phyloP scores from a whole-genome alignment of 495 filamentous ascomycete species.

The Penicillium silybi region DNA sequence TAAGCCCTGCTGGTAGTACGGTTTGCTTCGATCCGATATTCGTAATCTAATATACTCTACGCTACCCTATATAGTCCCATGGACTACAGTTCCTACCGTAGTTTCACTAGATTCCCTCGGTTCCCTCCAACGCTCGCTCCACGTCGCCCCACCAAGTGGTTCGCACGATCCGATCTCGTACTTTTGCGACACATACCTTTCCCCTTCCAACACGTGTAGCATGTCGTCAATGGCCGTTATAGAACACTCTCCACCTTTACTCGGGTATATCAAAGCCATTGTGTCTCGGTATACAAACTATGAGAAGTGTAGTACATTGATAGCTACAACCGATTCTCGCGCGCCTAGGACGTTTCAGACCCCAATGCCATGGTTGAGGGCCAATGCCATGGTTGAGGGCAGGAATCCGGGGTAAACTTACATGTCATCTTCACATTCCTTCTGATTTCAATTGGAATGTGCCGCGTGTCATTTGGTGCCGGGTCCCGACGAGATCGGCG shows the following conservation, averaged over 20 bases:
- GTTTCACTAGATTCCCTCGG: background rate
- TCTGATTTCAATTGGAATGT: background rate
- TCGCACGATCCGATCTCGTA: background rate
- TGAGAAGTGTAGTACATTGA: too few species aligned
- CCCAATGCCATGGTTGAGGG: background rate
- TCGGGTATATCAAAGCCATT: background rate
- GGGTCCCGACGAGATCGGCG: background rate
- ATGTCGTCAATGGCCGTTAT: background rate
- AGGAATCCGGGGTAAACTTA: constrained; percentile 4
- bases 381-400: background rate
- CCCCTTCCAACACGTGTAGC: background rate
- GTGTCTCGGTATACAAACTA: too few species aligned
- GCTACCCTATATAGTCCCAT: background rate
- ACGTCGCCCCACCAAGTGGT: background rate
- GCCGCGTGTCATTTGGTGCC: background rate
- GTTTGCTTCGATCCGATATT: background rate
- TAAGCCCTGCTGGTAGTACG: background rate
- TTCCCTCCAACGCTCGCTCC: too few species aligned
- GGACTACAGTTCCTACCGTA: background rate
- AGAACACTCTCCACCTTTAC: background rate
- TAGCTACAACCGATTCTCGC: background rate
- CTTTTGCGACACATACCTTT: background rate
- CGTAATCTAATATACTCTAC: background rate
- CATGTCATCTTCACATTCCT: background rate
- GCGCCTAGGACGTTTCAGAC: background rate